Percentiles rank a stretch among this genome's conserved stretches.
Conservation (phyloP, 768 basidiomycete species). For the Dacryopinax spathularia region DNA sequence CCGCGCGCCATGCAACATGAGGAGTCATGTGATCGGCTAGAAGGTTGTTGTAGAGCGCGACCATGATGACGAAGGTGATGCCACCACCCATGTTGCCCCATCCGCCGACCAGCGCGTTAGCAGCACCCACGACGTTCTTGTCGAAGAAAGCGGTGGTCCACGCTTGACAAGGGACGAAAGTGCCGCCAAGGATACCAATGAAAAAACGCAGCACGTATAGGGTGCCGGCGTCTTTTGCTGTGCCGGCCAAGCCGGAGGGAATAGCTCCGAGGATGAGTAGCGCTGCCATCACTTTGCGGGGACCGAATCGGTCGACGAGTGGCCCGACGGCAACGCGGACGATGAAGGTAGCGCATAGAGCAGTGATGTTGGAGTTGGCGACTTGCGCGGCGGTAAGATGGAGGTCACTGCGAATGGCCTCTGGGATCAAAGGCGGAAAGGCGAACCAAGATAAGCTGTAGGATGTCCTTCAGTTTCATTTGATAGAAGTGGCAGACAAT, state of each 20-base stretch:
- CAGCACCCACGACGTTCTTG: slow-evolving; percentile 31
- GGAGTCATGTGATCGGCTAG: slow-evolving; percentile 14
- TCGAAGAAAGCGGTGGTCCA: slow-evolving; percentile 52
- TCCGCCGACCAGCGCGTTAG: slow-evolving; percentile 43
- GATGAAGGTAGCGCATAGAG: slow-evolving; percentile 35
- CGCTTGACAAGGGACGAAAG: slow-evolving; percentile 47
- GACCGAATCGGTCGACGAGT: slow-evolving; percentile 37
- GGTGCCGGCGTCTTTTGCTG: slow-evolving; percentile 27
- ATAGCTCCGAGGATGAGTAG: slow-evolving; percentile 42
- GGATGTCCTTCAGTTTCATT: background rate
- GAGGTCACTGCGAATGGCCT: slow-evolving; percentile 41
- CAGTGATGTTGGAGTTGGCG: slow-evolving; percentile 38
- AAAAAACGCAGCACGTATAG: slow-evolving; percentile 41
- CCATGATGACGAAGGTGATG: slow-evolving; percentile 44
- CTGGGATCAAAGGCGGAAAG: slow-evolving; percentile 45
- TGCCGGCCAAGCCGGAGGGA: slow-evolving; percentile 45
- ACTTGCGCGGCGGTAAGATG: slow-evolving; percentile 35
- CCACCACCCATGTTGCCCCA: slow-evolving; percentile 38
- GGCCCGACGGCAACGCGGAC: slow-evolving; percentile 38
- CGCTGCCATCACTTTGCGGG: slow-evolving; percentile 40
- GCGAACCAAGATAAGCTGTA: slow-evolving; percentile 38
- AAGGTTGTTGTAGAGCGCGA: slow-evolving; percentile 34
- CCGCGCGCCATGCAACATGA: slow-evolving; percentile 38
- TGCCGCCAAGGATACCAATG: slow-evolving; percentile 45
- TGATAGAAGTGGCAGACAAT: background rate